Evolutionary conservation across 805 yeast species (phyloP).

Genomic region (Metschnikowia gruessii): DNA sequence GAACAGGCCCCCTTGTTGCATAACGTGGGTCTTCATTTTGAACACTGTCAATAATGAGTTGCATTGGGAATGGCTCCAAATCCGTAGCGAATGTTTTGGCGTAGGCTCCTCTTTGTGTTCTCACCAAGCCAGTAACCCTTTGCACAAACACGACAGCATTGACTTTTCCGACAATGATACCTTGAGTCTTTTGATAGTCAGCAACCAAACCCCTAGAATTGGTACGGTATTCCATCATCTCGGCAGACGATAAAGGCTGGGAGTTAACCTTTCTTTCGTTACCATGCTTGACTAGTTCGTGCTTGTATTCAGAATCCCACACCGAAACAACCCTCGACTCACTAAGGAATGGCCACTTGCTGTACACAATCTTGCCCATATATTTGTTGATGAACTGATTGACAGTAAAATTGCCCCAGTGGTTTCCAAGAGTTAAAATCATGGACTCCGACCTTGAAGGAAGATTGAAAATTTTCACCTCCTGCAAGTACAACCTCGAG

Average conservation of each 20-base stretch:
- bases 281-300: slow-evolving; percentile 38
- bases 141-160: slow-evolving; percentile 65
- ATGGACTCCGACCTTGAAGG: slow-evolving; percentile 83
- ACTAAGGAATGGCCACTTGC: slow-evolving; percentile 87
- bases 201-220: slow-evolving; percentile 39
- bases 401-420: slow-evolving; percentile 51
- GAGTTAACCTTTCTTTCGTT: slow-evolving; percentile 26
- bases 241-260: slow-evolving; percentile 41
- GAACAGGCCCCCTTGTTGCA: slow-evolving; percentile 66
- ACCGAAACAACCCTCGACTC: slow-evolving; percentile 73
- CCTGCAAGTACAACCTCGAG: slow-evolving; percentile 53
- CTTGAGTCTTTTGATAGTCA: slow-evolving; percentile 52
- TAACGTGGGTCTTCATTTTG: slow-evolving; percentile 71
- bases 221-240: slow-evolving; percentile 44
- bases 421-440: slow-evolving; percentile 58
- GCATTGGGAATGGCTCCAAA: slow-evolving; percentile 66
- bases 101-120: slow-evolving; percentile 69
- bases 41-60: slow-evolving; percentile 74
- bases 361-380: slow-evolving; percentile 61
- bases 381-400: slow-evolving; percentile 65
- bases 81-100: slow-evolving; percentile 63
- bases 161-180: slow-evolving; percentile 55
- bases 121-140: slow-evolving; percentile 72
- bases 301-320: slow-evolving; percentile 51
- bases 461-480: slow-evolving; percentile 75